Conservation (phyloP, 768 basidiomycete genomes). For the Tulasnella sp. region DNA sequence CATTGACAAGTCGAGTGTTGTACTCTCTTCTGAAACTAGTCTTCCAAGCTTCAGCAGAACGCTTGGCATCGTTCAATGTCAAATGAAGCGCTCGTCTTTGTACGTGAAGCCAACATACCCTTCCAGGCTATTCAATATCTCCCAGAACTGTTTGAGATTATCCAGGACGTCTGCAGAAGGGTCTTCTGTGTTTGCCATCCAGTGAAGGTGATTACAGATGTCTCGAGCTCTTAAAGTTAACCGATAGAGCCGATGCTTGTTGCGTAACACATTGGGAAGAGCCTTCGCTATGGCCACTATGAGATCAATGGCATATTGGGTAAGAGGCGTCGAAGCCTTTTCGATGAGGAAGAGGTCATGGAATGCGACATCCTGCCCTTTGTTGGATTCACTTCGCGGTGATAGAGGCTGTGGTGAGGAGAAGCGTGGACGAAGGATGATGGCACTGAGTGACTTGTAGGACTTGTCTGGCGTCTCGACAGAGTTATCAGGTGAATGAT, state of each 20-base stretch:
- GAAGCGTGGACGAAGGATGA: too few species aligned
- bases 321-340: neutral
- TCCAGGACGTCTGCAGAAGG: neutral
- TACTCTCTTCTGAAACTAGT: neutral
- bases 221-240: neutral
- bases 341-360: neutral
- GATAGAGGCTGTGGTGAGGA: too few species aligned
- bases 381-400: too few species aligned
- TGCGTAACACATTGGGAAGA: neutral
- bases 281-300: neutral
- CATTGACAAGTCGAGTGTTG: neutral
- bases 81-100: neutral
- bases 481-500: too few species aligned
- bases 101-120: neutral
- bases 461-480: too few species aligned
- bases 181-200: neutral
- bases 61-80: neutral
- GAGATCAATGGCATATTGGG: neutral
- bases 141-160: neutral
- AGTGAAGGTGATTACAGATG: neutral
- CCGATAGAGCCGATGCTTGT: neutral
- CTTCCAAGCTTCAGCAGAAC: neutral
- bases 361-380: neutral
- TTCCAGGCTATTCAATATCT: neutral
- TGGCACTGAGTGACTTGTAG: too few species aligned